Evolutionary conservation across 2,329 filamentous ascomycete genomes (phyloP).

Genomic region (Clonostachys rhizophaga): DNA sequence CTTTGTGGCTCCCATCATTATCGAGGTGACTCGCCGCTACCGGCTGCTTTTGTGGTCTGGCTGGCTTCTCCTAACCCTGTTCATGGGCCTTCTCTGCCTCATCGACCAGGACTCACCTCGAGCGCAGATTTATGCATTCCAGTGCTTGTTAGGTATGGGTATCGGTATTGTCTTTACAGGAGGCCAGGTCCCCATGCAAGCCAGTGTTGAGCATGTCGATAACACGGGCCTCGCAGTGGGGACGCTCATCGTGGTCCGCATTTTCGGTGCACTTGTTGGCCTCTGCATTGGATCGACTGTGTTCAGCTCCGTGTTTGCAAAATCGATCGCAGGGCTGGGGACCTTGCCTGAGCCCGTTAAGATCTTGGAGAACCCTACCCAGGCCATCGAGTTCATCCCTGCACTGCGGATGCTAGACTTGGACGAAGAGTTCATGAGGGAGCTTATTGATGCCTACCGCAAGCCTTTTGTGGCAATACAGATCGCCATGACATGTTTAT

Average conservation of each 20-base stretch:
- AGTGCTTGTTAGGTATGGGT: conserved; percentile 17
- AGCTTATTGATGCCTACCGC: no score
- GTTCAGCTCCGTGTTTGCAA: conserved; percentile 20
- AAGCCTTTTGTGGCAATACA: no score
- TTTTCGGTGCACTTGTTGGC: conserved; percentile 28
- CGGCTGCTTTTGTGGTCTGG: conserved; percentile 6
- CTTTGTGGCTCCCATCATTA: no score
- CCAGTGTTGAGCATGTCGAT: conserved; percentile 23
- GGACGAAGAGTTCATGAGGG: no score
- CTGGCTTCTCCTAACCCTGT: conserved; percentile 12
- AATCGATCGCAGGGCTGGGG: conserved; percentile 5
- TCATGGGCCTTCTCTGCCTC: conserved; percentile 11
- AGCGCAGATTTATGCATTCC: conserved; percentile 8
- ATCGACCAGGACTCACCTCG: conserved; percentile 1
- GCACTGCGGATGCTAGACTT: no score
- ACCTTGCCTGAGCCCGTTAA: conserved; percentile 5
- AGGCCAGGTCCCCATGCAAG: conserved; percentile 21
- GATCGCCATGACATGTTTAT: no score
- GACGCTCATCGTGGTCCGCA: conserved; percentile 20
- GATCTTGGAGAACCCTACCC: conserved; percentile 4
- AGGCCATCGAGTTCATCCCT: conserved; percentile 10
- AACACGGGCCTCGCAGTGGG: conserved; percentile 22
- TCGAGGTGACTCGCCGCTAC: no score
- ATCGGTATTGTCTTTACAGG: conserved; percentile 8
- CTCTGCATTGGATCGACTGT: conserved; percentile 23